Percentiles rank a stretch among this genome's conserved stretches.
These are phyloP conservation scores for Harringtonia aguacate DNA, from an alignment of 2,329 filamentous ascomycete species.

Conservation along the genomic window DNA sequence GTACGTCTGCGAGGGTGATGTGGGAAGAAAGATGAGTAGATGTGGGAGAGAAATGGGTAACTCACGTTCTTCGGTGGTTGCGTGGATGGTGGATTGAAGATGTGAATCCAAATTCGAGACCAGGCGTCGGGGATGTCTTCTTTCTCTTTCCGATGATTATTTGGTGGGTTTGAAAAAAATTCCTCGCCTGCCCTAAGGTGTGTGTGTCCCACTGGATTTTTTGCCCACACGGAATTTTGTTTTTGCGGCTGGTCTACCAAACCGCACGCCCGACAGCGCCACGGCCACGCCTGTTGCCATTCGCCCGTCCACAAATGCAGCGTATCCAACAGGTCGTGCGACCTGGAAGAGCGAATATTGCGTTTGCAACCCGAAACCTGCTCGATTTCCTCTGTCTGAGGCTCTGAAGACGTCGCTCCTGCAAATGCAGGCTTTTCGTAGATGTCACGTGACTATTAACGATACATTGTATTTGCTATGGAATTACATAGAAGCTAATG, in stretches of 20 bases:
- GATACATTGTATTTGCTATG: background rate
- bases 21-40: background rate
- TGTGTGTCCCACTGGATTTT: no score
- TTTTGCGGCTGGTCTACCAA: no score
- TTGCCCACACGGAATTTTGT: slow-evolving; percentile 9
- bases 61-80: slow-evolving; percentile 11
- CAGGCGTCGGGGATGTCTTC: slow-evolving; percentile 8
- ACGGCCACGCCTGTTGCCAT: no score
- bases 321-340: no score
- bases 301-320: no score
- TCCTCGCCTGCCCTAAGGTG: slow-evolving; percentile 12
- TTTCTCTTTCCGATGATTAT: slow-evolving; percentile 7
- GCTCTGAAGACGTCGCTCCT: no score
- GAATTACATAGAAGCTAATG: background rate
- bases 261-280: no score
- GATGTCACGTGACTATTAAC: background rate
- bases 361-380: no score
- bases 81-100: slow-evolving; percentile 10
- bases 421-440: no score
- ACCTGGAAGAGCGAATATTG: no score
- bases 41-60: background rate
- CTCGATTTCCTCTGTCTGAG: no score
- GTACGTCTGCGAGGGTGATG: background rate
- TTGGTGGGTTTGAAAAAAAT: slow-evolving; percentile 14
- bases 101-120: slow-evolving; percentile 6